Evolutionary conservation across 2,329 filamentous ascomycete genomes (phyloP), one percentile per base, ranked within the genome.

Genomic region (Sordariomycetes sp.): DNA sequence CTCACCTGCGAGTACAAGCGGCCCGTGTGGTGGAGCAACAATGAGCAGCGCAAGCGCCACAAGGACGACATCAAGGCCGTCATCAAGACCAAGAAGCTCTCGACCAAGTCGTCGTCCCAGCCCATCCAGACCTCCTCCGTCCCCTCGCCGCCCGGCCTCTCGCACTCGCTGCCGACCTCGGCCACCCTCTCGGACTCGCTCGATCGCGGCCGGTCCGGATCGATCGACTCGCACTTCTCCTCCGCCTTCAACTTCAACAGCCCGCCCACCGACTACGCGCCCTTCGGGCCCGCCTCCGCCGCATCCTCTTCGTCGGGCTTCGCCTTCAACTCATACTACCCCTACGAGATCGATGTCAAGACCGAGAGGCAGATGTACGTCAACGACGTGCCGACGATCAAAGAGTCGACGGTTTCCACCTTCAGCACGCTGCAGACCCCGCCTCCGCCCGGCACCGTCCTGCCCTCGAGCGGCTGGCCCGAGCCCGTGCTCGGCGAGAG

Each of bases 1-100:
- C 80, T 99, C 59, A 80, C 81, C 67, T 99, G 94, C 77, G 91
- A 97, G 78, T 99, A 97, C 78, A 96, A 96, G 80, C 80, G 92
- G 69, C 94, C 94, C 43, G 84, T 89, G 75, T 99, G 94, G 94
- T 99, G 94, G 94, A 89, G 87, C 74, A 97, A 94, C 79, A 88
- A 89, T 68, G 91, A 96, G 62, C 85, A 88, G 68, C 82, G 94
- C 65, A 84, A 87, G 66, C 77, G 86, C 59, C 90, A 97, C 71
- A 99, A 97, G 76, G 94, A 97, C 70, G 78, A 87, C 65, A 96
- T 99, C 80, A 99, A 99, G 81, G 87, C 88, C 73, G 90, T 93
- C 73, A 97, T 99, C 79, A 97, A 96, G 83, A 85, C 87, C 70
- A 97, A 94, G 70, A 97, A 97, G 82, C 80, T 95, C 64, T 86